Percentiles rank a stretch among this genome's conserved stretches.
Conservation (phyloP, 352 stramenopile genomes). For the Phytophthora citricola region DNA sequence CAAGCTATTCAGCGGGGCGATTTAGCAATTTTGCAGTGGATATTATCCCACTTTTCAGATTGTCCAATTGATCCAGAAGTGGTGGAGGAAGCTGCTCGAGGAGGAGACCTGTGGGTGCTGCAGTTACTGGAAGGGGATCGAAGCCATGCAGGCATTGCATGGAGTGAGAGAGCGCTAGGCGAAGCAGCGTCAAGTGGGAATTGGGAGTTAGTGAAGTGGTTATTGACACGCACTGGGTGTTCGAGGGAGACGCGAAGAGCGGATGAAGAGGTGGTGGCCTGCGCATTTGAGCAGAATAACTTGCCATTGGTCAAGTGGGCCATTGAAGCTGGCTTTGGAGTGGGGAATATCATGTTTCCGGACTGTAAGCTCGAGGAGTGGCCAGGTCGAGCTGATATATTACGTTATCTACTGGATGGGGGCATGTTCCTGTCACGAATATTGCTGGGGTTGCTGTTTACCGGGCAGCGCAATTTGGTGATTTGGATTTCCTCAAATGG, state of each 20-base stretch:
- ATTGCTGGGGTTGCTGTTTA: slow-evolving; percentile 9
- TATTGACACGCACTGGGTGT: slow-evolving; percentile 1
- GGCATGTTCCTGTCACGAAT: slow-evolving; percentile 1
- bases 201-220: slow-evolving; percentile 16
- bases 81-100: slow-evolving; percentile 12
- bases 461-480: slow-evolving; percentile 8
- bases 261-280: slow-evolving; percentile 1
- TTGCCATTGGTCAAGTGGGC: slow-evolving; percentile 5
- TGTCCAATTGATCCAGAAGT: slow-evolving; percentile 3
- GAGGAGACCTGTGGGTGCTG: slow-evolving; percentile 10
- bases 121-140: slow-evolving; percentile 12
- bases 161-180: neutral
- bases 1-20: neutral
- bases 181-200: neutral
- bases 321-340: neutral
- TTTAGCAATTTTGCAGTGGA: slow-evolving; percentile 6
- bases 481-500: slow-evolving; percentile 20
- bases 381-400: slow-evolving; percentile 5
- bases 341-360: slow-evolving; percentile 1
- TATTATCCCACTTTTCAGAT: slow-evolving; percentile 11
- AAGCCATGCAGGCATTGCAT: neutral
- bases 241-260: neutral
- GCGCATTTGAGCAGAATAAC: slow-evolving; percentile 20
- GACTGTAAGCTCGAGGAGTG: neutral
- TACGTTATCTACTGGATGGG: slow-evolving; percentile 13